Percentiles rank a stretch among this genome's conserved stretches.
phyloP scores from a whole-genome alignment of 2,329 filamentous ascomycete species.

The Coniella vitis region DNA sequence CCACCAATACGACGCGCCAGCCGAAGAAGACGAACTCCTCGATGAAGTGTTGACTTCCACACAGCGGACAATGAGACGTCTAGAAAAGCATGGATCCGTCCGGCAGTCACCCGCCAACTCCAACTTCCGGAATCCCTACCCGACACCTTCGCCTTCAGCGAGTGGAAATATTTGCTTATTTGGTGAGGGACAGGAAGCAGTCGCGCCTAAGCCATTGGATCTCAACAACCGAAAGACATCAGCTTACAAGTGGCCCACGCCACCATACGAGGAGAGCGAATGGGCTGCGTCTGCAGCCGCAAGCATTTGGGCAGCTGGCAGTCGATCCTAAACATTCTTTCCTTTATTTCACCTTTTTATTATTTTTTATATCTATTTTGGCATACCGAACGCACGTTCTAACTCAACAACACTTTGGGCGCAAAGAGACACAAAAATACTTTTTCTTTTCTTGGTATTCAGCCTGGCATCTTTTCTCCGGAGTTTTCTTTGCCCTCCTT shows the following conservation, averaged over 20 bases:
- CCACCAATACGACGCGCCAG: constrained; percentile 85
- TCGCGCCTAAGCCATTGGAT: constrained; percentile 65
- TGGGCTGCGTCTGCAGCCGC: constrained; percentile 81
- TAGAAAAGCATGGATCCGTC: constrained; percentile 49
- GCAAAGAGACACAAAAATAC: constrained; percentile 7
- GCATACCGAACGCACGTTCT: constrained; percentile 1
- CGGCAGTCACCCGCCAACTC: constrained; percentile 60
- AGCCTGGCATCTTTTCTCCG: constrained; percentile 12
- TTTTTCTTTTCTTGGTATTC: not conserved
- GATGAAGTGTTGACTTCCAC: constrained; percentile 82
- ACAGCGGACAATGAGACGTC: constrained; percentile 63
- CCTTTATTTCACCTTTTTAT: too few relatives aligned
- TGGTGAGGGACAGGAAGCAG: constrained; percentile 53
- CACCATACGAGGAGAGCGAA: constrained; percentile 88
- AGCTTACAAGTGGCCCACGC: constrained; percentile 80
- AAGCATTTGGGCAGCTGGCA: constrained; percentile 70
- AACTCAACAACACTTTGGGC: not conserved
- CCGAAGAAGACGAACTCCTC: constrained; percentile 92
- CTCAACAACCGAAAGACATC: constrained; percentile 50
- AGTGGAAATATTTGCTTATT: constrained; percentile 74
- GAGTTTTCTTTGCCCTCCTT: constrained; percentile 7
- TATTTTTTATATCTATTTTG: not conserved
- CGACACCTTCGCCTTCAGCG: constrained; percentile 69
- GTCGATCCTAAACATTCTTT: constrained; percentile 43
- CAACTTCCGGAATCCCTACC: constrained; percentile 54